Evolutionary conservation across 2,329 filamentous ascomycete species (phyloP), one percentile per base, ranked within the genome.

Genomic region (Pleomassaria siparia): DNA sequence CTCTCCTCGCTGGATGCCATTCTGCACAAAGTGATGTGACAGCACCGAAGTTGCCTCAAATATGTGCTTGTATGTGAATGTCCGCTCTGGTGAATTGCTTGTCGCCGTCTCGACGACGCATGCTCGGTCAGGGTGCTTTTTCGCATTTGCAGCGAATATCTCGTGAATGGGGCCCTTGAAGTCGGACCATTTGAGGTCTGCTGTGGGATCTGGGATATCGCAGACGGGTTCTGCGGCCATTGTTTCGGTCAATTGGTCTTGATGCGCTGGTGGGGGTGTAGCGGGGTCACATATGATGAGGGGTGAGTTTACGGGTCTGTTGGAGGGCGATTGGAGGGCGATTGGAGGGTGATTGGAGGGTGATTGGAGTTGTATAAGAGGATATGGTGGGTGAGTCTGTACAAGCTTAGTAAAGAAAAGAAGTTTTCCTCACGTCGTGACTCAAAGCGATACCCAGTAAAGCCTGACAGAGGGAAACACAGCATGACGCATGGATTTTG

Each of bases 31-130:
- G 64, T 95, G 82, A 72, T 95, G 85, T 18, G 90, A 88, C 6
- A 96, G 71, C 15, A 83, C 78, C 67, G 95, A 95, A 24, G 89
- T 87, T 0, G 87, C 86, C 74, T 96, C 87, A 64, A 91, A 81
- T 64, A 97, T 96, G 63, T 95, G 89, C 55, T 78, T 77, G 70
- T 96, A 97, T 20, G 85, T 92, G 71, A 94, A 96, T 40, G 72
- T 74, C 53, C 88, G 79, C 66, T 84, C 76, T 7, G 84, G 78
- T 2, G 78, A 75, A 24, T 63, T 71, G 42, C 60, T 67, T 1
- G 77, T 79, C 4, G 76, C 74, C 4, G 86, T 89, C 62, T 88
- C 86, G 2, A 87, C 77, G 3, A 89, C 84, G 59, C 86, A 89
- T 46, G 80, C 71, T 22, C 83, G 77, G 32, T 89, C 83, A 1